These are phyloP conservation scores for Candida wancherniae DNA, from an alignment of 805 yeast species.

Conservation along the genomic window DNA sequence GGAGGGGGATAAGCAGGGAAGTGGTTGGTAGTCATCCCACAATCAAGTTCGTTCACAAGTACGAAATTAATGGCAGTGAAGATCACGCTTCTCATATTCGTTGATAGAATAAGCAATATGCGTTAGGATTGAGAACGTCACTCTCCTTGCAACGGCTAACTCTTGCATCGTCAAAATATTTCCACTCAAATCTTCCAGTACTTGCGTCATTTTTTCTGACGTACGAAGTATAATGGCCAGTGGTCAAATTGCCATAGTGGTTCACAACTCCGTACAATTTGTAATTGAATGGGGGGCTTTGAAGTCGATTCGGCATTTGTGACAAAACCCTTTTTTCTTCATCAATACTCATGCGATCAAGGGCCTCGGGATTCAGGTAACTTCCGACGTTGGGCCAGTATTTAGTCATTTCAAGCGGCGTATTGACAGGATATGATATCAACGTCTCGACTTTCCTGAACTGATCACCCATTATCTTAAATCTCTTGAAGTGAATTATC, in stretches of 20 bases:
- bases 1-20: constrained; percentile 59
- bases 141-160: constrained; percentile 48
- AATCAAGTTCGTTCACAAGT: constrained; percentile 35
- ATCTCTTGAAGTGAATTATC: constrained; percentile 82
- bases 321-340: constrained; percentile 43
- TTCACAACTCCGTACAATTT: constrained; percentile 75
- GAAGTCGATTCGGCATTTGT: constrained; percentile 62
- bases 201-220: constrained; percentile 55
- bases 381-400: constrained; percentile 64
- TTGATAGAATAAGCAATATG: constrained; percentile 77
- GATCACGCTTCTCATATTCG: constrained; percentile 22
- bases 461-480: constrained; percentile 46
- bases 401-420: constrained; percentile 54
- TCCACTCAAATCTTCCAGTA: constrained; percentile 60
- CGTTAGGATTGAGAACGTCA: constrained; percentile 65
- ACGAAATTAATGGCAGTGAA: too few species aligned
- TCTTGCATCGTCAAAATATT: constrained; percentile 74
- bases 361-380: constrained; percentile 5
- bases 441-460: constrained; percentile 59
- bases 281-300: constrained; percentile 74
- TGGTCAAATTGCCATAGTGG: constrained; percentile 75
- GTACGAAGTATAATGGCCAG: constrained; percentile 86
- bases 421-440: constrained; percentile 60
- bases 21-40: constrained; percentile 56
- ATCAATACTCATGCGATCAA: constrained; percentile 27